Percentiles rank a stretch among this genome's conserved stretches.
phyloP scores from a whole-genome alignment of 352 stramenopile genomes.

The Phytopythium vexans region DNA sequence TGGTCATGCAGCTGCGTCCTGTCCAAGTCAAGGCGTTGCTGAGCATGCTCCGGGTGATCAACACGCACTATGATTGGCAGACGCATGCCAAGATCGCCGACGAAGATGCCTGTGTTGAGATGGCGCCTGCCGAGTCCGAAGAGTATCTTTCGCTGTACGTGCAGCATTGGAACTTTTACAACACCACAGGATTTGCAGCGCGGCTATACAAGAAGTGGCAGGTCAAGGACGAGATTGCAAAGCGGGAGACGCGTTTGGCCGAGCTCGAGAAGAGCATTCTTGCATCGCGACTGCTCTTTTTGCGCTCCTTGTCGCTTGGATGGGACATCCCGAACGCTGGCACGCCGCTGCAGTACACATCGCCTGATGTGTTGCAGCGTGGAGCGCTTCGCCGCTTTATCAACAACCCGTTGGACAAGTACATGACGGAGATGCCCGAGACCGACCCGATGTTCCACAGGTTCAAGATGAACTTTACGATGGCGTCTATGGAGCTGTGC shows the following conservation, averaged over 20 bases:
- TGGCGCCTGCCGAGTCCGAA: constrained; percentile 33
- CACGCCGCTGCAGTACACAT: constrained; percentile 37
- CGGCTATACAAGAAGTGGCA: constrained; percentile 37
- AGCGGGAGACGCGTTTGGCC: constrained; percentile 35
- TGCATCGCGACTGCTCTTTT: constrained; percentile 49
- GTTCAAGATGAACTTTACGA: constrained; percentile 53
- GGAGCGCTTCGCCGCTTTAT: constrained; percentile 66
- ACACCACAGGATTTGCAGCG: constrained; percentile 37
- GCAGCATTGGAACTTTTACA: constrained; percentile 53
- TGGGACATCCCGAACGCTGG: constrained; percentile 68
- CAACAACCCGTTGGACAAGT: constrained; percentile 57
- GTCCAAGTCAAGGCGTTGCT: constrained; percentile 61
- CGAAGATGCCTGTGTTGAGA: constrained; percentile 58
- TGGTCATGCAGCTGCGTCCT: constrained; percentile 57
- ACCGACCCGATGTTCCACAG: constrained; percentile 49
- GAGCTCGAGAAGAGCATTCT: constrained; percentile 60
- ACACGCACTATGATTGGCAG: constrained; percentile 70
- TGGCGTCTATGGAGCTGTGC: constrained; percentile 43
- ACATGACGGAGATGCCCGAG: constrained; percentile 43
- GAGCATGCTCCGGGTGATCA: constrained; percentile 49
- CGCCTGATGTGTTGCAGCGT: constrained; percentile 36
- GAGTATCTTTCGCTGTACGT: constrained; percentile 63
- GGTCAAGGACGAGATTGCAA: constrained; percentile 38
- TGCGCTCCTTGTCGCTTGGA: constrained; percentile 52
- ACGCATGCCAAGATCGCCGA: constrained; percentile 52